phyloP scores from a whole-genome alignment of 306 rosid genomes.

The Comarum palustre region DNA sequence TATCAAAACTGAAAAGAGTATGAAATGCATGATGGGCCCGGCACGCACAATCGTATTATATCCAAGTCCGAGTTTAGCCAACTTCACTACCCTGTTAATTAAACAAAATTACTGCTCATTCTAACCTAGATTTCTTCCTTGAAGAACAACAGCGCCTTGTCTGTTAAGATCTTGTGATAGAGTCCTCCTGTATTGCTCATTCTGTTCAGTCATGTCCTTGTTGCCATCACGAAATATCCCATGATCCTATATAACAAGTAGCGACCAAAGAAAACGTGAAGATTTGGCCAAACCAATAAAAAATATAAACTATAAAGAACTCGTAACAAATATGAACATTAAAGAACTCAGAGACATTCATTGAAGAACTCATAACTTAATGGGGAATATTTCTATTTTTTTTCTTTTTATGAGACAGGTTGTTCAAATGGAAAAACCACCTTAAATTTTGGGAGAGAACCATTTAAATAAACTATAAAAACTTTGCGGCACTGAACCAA shows the following conservation, averaged over 20 bases:
- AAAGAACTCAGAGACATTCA: neutral
- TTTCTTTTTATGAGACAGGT: neutral
- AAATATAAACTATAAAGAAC: neutral
- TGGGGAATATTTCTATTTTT: neutral
- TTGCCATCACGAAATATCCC: slow-evolving; percentile 94
- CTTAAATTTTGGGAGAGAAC: slow-evolving; percentile 2
- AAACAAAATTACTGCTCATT: neutral
- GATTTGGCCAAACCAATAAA: neutral
- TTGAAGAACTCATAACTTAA: neutral
- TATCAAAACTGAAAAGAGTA: neutral
- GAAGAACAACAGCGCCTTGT: slow-evolving; percentile 97
- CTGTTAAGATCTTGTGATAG: slow-evolving; percentile 94
- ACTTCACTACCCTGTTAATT: neutral
- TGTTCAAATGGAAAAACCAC: neutral
- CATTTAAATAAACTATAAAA: neutral
- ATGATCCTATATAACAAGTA: slow-evolving; percentile 61
- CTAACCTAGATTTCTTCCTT: slow-evolving; percentile 81
- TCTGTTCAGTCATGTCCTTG: slow-evolving; percentile 66
- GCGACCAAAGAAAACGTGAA: neutral
- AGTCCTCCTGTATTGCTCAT: slow-evolving; percentile 60
- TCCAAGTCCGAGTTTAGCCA: too few relatives aligned
- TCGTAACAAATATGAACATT: neutral
- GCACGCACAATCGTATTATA: too few relatives aligned
- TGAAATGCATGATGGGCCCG: neutral
- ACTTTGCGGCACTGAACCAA: slow-evolving; percentile 19